Evolutionary conservation across 1,139 yeast genomes (phyloP).

Genomic region (Debaryomycetaceae sp.): DNA sequence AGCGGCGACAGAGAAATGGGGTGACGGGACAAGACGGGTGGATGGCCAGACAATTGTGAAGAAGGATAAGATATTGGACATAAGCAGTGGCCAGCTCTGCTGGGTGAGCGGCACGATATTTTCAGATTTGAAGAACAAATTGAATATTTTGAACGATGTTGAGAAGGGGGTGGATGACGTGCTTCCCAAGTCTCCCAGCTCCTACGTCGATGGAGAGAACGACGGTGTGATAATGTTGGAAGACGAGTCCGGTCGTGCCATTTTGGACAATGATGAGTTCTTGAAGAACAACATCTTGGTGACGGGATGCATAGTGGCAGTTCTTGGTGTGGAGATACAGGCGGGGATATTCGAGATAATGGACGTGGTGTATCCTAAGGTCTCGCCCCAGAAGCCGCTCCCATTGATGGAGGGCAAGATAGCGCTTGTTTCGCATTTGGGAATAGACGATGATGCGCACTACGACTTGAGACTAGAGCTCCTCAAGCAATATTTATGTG

Average conservation of each 20-base stretch:
- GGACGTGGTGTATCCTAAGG: slow-evolving; percentile 70
- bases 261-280: slow-evolving; percentile 63
- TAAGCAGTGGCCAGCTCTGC: slow-evolving; percentile 62
- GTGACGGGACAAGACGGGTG: slow-evolving; percentile 37
- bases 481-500: slow-evolving; percentile 68
- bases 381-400: slow-evolving; percentile 53
- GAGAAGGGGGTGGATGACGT: slow-evolving; percentile 56
- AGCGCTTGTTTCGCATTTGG: slow-evolving; percentile 75
- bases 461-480: slow-evolving; percentile 52
- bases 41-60: slow-evolving; percentile 32
- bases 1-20: slow-evolving; percentile 43
- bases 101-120: slow-evolving; percentile 93
- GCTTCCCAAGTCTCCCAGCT: slow-evolving; percentile 33
- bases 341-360: slow-evolving; percentile 84
- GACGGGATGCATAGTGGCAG: slow-evolving; percentile 84
- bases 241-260: slow-evolving; percentile 89
- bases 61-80: slow-evolving; percentile 72
- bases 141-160: slow-evolving; percentile 80
- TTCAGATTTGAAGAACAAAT: slow-evolving; percentile 79
- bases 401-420: slow-evolving; percentile 21
- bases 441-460: slow-evolving; percentile 42
- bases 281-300: slow-evolving; percentile 52
- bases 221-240: slow-evolving; percentile 68
- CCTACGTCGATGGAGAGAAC: slow-evolving; percentile 25
- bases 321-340: slow-evolving; percentile 79